These are phyloP conservation scores for Penicillium sp. DNA, from an alignment of 2,329 filamentous ascomycete species.

Conservation along the genomic window DNA sequence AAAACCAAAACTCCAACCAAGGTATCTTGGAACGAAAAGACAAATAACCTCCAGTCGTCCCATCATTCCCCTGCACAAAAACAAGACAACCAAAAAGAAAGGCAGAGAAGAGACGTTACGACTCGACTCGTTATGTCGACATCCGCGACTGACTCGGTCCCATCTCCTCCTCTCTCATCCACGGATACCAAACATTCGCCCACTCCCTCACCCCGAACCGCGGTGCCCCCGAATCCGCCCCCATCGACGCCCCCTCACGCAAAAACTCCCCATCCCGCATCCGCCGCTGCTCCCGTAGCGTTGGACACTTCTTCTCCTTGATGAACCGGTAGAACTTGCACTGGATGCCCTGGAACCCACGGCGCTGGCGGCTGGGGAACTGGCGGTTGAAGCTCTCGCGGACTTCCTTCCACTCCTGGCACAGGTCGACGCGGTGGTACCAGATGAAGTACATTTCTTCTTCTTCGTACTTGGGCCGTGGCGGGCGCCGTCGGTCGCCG, in stretches of 20 bases:
- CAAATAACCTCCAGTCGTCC: background rate
- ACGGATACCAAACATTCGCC: slow-evolving; percentile 44
- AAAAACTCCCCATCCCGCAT: slow-evolving; percentile 45
- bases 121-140: slow-evolving; percentile 9
- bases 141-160: slow-evolving; percentile 17
- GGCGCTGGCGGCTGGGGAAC: slow-evolving; percentile 43
- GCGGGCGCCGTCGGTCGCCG: slow-evolving; percentile 42
- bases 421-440: slow-evolving; percentile 51
- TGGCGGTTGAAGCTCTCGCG: slow-evolving; percentile 46
- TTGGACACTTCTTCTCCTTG: slow-evolving; percentile 47
- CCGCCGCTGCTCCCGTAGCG: slow-evolving; percentile 45
- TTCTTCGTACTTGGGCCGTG: slow-evolving; percentile 49
- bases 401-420: slow-evolving; percentile 50
- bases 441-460: slow-evolving; percentile 54
- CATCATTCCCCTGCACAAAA: background rate
- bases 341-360: slow-evolving; percentile 49
- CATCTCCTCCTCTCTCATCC: slow-evolving; percentile 42
- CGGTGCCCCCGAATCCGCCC: slow-evolving; percentile 30
- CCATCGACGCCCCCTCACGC: slow-evolving; percentile 30
- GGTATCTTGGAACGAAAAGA: slow-evolving; percentile 17
- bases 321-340: slow-evolving; percentile 55
- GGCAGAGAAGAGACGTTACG: background rate
- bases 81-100: background rate
- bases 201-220: slow-evolving; percentile 45
- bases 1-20: slow-evolving; percentile 12